Evolutionary conservation across 192 early-diverging fungal genomes (phyloP).

Genomic region (Thamnidium elegans): DNA sequence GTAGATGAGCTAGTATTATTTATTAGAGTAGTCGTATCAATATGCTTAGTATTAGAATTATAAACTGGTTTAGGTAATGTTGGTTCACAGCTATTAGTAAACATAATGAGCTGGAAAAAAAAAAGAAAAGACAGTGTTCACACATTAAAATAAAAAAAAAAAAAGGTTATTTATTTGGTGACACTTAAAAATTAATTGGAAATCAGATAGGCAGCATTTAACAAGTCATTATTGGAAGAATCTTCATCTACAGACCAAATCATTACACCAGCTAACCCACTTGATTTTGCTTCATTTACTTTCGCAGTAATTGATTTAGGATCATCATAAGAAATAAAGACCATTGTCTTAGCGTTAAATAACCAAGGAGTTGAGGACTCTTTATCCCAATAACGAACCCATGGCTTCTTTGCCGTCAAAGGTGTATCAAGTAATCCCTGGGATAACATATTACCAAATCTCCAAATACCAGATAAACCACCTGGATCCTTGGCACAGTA

Average conservation of each 20-base stretch:
- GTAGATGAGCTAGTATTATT: slow-evolving; percentile 12
- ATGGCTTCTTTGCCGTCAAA: slow-evolving; percentile 53
- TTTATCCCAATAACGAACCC: slow-evolving; percentile 63
- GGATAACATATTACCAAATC: slow-evolving; percentile 60
- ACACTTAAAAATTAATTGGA: background rate
- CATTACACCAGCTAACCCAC: slow-evolving; percentile 63
- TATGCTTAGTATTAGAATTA: slow-evolving; percentile 3
- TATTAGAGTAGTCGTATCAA: slow-evolving; percentile 1
- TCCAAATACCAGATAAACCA: slow-evolving; percentile 60
- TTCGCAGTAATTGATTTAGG: slow-evolving; percentile 55
- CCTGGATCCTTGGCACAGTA: slow-evolving; percentile 45
- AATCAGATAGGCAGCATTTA: slow-evolving; percentile 30
- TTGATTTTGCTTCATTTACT: slow-evolving; percentile 50
- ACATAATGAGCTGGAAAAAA: background rate
- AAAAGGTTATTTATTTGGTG: background rate
- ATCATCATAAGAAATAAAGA: slow-evolving; percentile 74
- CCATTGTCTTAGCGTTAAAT: slow-evolving; percentile 54
- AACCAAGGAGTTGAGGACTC: slow-evolving; percentile 69
- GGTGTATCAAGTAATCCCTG: slow-evolving; percentile 46
- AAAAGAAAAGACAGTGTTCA: background rate
- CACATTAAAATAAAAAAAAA: background rate
- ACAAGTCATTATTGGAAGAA: slow-evolving; percentile 52
- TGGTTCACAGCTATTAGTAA: slow-evolving; percentile 9
- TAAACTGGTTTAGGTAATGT: slow-evolving; percentile 6
- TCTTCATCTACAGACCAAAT: slow-evolving; percentile 70